Evolutionary conservation across 371 early-diverging fungal species (phyloP).

Genomic region (Mucor ambiguus): DNA sequence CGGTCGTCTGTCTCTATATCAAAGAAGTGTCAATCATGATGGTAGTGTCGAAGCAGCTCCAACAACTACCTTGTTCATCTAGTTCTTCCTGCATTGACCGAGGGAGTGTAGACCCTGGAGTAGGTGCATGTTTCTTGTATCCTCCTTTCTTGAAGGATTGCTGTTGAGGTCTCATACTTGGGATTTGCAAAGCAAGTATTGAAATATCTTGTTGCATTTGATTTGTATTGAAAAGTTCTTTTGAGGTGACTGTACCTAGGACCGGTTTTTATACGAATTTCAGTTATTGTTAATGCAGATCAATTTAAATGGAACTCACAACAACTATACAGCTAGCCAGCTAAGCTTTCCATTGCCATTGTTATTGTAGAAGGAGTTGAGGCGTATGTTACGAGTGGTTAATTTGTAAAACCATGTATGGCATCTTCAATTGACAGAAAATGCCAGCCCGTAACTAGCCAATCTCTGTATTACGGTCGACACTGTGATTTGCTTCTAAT

Average conservation of each 20-base stretch:
- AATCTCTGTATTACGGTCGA: too few species aligned
- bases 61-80: slow-evolving; percentile 35
- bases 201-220: background rate
- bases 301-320: too few species aligned
- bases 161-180: slow-evolving; percentile 14
- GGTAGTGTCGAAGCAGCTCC: background rate
- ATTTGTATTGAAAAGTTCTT: background rate
- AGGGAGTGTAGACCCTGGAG: slow-evolving; percentile 41
- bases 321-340: too few species aligned
- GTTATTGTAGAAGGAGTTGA: too few species aligned
- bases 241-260: background rate
- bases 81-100: slow-evolving; percentile 39
- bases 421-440: too few species aligned
- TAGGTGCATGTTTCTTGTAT: slow-evolving; percentile 11
- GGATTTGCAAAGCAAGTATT: background rate
- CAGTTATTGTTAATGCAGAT: too few species aligned
- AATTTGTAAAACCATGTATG: too few species aligned
- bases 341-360: too few species aligned
- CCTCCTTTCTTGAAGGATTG: slow-evolving; percentile 8
- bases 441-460: too few species aligned
- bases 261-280: background rate
- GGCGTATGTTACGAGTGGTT: too few species aligned
- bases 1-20: slow-evolving; percentile 37
- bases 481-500: too few species aligned
- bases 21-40: background rate